These are phyloP conservation scores for Pilasporangium apinafurcum DNA, from an alignment of 352 stramenopile genomes.

Conservation along the genomic window DNA sequence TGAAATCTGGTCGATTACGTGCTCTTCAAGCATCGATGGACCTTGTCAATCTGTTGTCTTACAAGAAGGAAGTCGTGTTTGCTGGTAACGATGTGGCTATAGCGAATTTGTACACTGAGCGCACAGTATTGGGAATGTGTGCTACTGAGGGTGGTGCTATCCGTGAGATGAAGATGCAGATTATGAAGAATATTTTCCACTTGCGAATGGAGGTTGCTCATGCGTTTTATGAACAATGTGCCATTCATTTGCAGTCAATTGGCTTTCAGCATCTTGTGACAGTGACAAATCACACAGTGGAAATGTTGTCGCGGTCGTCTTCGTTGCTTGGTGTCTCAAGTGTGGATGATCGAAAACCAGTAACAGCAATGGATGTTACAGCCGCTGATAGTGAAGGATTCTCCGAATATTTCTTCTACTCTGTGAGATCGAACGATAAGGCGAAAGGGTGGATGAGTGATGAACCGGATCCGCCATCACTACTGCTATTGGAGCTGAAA, in stretches of 20 bases:
- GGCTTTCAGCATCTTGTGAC: conserved; percentile 60
- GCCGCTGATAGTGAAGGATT: conserved; percentile 39
- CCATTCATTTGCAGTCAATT: conserved; percentile 42
- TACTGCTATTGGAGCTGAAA: conserved; percentile 66
- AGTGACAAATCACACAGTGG: conserved; percentile 14
- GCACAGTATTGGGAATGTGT: conserved; percentile 69
- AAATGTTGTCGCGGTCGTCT: conserved; percentile 1
- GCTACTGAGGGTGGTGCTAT: conserved; percentile 51
- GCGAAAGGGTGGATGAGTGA: conserved; percentile 15
- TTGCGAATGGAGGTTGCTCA: conserved; percentile 61
- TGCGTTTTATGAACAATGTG: conserved; percentile 68
- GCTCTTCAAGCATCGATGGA: conserved; percentile 74
- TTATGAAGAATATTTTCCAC: conserved; percentile 62
- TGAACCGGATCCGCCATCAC: conserved; percentile 8
- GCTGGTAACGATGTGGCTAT: conserved; percentile 55
- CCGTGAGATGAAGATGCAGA: conserved; percentile 64
- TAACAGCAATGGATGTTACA: conserved; percentile 21
- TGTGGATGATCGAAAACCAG: conserved; percentile 7
- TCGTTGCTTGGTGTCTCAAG: conserved; percentile 5
- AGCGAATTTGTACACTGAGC: conserved; percentile 70
- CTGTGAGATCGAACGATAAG: conserved; percentile 17
- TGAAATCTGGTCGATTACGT: conserved; percentile 35
- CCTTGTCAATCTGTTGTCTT: conserved; percentile 77
- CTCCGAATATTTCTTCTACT: conserved; percentile 63
- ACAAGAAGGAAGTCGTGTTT: conserved; percentile 86